phyloP scores from a whole-genome alignment of 2,329 filamentous ascomycete species.

The Teratosphaeria pseudoeucalypti region DNA sequence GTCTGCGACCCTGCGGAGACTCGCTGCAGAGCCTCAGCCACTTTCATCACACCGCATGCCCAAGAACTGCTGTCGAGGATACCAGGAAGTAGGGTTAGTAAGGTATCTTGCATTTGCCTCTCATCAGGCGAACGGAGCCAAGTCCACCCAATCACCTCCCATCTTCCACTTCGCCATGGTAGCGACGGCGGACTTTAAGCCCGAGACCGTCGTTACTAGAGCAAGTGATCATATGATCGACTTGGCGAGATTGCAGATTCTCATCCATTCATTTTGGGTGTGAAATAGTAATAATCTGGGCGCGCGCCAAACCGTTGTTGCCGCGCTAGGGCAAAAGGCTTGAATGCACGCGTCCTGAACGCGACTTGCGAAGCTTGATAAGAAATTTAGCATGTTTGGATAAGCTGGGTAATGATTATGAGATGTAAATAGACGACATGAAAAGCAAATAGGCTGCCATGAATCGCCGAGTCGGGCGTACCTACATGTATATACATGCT shows the following conservation, averaged over 20 bases:
- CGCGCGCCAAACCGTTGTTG: neutral
- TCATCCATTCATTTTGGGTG: neutral
- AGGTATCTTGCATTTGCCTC: neutral
- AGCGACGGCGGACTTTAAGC: neutral
- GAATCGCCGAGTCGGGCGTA: too few species aligned
- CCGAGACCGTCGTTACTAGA: neutral
- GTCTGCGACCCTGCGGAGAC: too few species aligned
- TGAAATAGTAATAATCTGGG: neutral
- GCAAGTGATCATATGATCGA: neutral
- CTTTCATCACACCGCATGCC: too few species aligned
- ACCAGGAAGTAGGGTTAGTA: too few species aligned
- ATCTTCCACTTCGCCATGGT: neutral
- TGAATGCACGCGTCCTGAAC: neutral
- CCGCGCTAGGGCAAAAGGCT: neutral
- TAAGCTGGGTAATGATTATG: neutral
- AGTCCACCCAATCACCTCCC: neutral
- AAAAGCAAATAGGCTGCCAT: neutral
- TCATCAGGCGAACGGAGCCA: neutral
- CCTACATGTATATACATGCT: too few species aligned
- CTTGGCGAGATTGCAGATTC: neutral
- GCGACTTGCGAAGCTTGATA: neutral
- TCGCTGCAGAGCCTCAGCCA: too few species aligned
- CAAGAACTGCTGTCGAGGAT: too few species aligned
- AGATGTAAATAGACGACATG: neutral
- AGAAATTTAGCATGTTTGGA: neutral